These are phyloP conservation scores for Candida berthetii DNA, from an alignment of 805 yeast genomes.

Conservation along the genomic window DNA sequence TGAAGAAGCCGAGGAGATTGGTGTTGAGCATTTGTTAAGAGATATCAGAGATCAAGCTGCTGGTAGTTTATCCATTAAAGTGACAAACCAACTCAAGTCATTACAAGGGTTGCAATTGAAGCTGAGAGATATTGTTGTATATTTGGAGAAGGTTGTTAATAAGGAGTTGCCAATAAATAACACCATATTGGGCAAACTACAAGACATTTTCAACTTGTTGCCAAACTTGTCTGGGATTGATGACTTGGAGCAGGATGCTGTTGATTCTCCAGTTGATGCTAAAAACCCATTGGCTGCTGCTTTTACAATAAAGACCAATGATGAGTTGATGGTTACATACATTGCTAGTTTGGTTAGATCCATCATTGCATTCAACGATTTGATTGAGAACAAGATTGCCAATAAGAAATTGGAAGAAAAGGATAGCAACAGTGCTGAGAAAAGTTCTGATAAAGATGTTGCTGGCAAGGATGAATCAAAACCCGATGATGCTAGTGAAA, in stretches of 20 bases:
- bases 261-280: constrained; percentile 15
- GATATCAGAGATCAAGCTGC: constrained; percentile 97
- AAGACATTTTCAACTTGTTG: constrained; percentile 87
- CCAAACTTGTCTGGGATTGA: constrained; percentile 59
- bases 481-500: constrained; percentile 4
- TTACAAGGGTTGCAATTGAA: constrained; percentile 80
- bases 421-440: no score
- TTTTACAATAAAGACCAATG: constrained; percentile 89
- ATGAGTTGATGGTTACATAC: constrained; percentile 91
- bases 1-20: constrained; percentile 98
- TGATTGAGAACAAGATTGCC: constrained; percentile 92
- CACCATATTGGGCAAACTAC: constrained; percentile 83
- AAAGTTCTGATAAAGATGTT: constrained; percentile 5
- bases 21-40: constrained; percentile 92
- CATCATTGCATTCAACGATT: constrained; percentile 92
- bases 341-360: constrained; percentile 87
- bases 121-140: constrained; percentile 68
- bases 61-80: constrained; percentile 79
- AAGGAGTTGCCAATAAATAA: constrained; percentile 84
- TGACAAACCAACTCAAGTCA: constrained; percentile 86
- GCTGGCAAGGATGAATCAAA: constrained; percentile 3
- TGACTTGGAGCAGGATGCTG: constrained; percentile 22
- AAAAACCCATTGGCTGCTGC: constrained; percentile 64
- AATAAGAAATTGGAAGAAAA: constrained; percentile 48
- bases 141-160: constrained; percentile 66